Conservation (phyloP, 208 protist species). For the Trichomonas tenax region DNA sequence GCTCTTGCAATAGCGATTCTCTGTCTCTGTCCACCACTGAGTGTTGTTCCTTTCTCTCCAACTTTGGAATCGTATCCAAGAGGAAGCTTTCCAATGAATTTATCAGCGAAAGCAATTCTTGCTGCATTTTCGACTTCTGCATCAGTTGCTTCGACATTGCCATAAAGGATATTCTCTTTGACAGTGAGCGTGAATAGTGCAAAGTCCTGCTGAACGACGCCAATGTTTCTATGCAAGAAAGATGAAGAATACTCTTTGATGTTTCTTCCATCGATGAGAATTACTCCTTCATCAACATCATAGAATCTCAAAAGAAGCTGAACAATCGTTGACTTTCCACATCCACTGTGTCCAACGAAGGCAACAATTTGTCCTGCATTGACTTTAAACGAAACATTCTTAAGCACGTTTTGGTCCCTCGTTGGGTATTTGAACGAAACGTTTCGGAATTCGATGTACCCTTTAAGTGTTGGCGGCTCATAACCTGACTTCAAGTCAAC, state of each 20-base stretch:
- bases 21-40: conserved; percentile 1
- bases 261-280: neutral
- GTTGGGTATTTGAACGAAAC: neutral
- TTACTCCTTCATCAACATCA: neutral
- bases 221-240: neutral
- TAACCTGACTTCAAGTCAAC: neutral
- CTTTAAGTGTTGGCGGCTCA: neutral
- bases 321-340: neutral
- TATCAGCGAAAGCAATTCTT: neutral
- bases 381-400: neutral
- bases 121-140: neutral
- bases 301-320: neutral
- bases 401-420: neutral
- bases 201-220: neutral
- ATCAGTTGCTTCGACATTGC: neutral
- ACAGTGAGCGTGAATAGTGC: neutral
- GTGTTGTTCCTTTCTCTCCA: neutral
- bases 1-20: conserved; percentile 1
- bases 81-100: neutral
- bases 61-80: neutral
- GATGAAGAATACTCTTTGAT: neutral
- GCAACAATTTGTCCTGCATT: neutral
- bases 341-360: neutral
- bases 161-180: neutral
- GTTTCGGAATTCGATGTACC: neutral